Conservation (phyloP, 768 basidiomycete genomes). For the Serendipita sp. region DNA sequence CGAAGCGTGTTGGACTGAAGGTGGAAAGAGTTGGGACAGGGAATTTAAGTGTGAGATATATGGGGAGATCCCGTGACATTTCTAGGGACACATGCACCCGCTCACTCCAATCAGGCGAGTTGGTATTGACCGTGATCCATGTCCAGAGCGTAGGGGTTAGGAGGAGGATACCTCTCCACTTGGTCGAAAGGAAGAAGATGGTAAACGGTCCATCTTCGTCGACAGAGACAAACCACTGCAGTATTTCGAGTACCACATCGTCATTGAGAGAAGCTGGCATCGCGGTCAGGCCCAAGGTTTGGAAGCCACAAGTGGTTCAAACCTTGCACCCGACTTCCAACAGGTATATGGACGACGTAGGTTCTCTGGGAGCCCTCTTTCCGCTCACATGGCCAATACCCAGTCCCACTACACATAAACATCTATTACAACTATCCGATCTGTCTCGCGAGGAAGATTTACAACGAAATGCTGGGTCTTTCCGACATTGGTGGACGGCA, state of each 20-base stretch:
- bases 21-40: too few species aligned
- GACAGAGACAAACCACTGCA: neutral
- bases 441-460: slow-evolving; percentile 87
- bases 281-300: too few species aligned
- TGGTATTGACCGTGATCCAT: neutral
- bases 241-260: neutral
- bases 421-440: slow-evolving; percentile 59
- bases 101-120: neutral
- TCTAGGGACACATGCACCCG: neutral
- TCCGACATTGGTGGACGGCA: slow-evolving; percentile 85
- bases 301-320: neutral
- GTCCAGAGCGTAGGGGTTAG: neutral
- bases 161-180: neutral
- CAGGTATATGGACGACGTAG: slow-evolving; percentile 11
- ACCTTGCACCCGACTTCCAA: neutral
- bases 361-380: slow-evolving; percentile 43
- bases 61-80: neutral
- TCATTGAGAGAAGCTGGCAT: neutral
- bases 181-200: neutral
- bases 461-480: slow-evolving; percentile 74
- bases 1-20: too few species aligned
- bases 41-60: neutral
- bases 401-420: slow-evolving; percentile 57
- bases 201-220: neutral
- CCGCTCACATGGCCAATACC: slow-evolving; percentile 79